These are phyloP conservation scores for Hypoxylon rickii DNA, from an alignment of 495 filamentous ascomycete genomes.

Conservation along the genomic window DNA sequence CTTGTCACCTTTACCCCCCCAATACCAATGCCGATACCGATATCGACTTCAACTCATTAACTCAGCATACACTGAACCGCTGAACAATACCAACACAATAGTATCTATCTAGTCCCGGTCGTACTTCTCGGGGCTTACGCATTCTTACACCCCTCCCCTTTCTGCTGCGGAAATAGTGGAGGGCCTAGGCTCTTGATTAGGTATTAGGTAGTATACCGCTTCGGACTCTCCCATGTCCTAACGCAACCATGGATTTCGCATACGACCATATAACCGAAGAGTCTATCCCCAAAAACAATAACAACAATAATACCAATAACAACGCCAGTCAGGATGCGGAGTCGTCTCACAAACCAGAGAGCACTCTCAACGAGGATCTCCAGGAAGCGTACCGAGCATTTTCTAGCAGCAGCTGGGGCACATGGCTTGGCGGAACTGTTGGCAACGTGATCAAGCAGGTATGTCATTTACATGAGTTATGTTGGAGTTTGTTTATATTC, in stretches of 20 bases:
- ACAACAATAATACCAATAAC: conserved; percentile 44
- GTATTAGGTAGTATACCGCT: not conserved
- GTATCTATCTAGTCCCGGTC: not conserved
- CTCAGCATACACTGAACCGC: not conserved
- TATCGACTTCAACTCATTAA: conserved; percentile 14
- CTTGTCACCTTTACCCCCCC: conserved; percentile 9
- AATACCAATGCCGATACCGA: conserved; percentile 16
- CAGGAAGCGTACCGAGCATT: conserved; percentile 95
- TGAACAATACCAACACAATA: not conserved
- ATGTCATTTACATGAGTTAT: conserved; percentile 7
- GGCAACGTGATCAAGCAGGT: conserved; percentile 89
- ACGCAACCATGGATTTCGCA: conserved; percentile 80
- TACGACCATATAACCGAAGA: conserved; percentile 97
- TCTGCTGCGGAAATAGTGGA: conserved; percentile 13
- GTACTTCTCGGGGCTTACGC: conserved; percentile 9
- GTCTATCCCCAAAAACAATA: conserved; percentile 64
- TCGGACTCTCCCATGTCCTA: conserved; percentile 20
- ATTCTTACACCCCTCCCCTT: conserved; percentile 19
- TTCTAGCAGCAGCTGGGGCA: conserved; percentile 88
- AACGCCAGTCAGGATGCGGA: conserved; percentile 34
- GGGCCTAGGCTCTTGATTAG: conserved; percentile 14
- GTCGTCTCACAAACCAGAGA: conserved; percentile 48
- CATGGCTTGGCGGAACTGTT: conserved; percentile 83
- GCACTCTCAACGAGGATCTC: conserved; percentile 81
- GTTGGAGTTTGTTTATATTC: not conserved